A percentile compares a stretch with the other conserved stretches of the same genome.
Conservation (phyloP, 2,329 filamentous ascomycete genomes). For the Pseudocercospora musae region DNA sequence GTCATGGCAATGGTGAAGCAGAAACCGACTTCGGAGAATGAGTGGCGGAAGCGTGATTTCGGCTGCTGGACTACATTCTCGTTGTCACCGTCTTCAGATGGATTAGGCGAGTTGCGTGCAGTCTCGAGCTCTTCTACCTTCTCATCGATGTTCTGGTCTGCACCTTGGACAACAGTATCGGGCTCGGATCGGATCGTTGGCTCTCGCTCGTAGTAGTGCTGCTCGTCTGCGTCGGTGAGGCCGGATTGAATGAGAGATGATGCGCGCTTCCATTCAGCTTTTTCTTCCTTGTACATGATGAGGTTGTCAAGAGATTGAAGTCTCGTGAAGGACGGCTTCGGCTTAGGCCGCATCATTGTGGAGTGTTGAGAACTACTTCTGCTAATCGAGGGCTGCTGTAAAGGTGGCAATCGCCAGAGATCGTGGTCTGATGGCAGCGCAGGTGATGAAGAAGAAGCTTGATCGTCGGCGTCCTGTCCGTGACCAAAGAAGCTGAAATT, state of each 20-base stretch:
- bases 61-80: constrained; percentile 2
- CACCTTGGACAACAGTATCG: constrained; percentile 5
- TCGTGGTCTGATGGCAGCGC: constrained; percentile 15
- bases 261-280: constrained; percentile 26
- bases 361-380: constrained; percentile 21
- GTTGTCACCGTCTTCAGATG: not conserved
- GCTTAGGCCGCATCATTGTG: constrained; percentile 20
- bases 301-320: constrained; percentile 34
- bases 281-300: constrained; percentile 33
- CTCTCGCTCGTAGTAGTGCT: constrained; percentile 4
- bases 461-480: not conserved
- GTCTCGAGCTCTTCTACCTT: not conserved
- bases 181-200: constrained; percentile 15
- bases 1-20: constrained; percentile 37
- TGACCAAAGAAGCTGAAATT: constrained; percentile 8
- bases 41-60: constrained; percentile 29
- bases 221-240: constrained; percentile 9
- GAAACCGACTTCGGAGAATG: constrained; percentile 34
- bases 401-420: constrained; percentile 21
- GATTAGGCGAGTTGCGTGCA: not conserved
- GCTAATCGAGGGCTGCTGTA: constrained; percentile 16
- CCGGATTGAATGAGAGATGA: constrained; percentile 21
- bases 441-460: constrained; percentile 8
- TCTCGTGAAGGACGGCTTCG: constrained; percentile 24
- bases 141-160: constrained; percentile 6